phyloP scores from a whole-genome alignment of 768 basidiomycete species.

The Macrocybe gigantea region DNA sequence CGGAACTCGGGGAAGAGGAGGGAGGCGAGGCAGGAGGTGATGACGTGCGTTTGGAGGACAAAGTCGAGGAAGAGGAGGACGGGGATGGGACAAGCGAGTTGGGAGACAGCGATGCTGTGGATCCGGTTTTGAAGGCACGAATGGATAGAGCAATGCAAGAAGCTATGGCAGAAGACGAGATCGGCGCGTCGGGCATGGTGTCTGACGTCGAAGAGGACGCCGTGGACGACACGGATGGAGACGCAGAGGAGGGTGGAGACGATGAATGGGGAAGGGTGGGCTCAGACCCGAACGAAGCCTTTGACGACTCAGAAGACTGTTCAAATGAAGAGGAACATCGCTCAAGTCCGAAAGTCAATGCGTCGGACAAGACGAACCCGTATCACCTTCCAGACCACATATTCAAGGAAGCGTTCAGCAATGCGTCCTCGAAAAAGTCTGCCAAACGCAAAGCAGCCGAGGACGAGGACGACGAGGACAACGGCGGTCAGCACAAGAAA shows the following conservation, averaged over 20 bases:
- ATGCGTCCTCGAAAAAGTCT: slow-evolving; percentile 12
- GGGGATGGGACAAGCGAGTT: slow-evolving; percentile 10
- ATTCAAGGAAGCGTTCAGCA: slow-evolving; percentile 49
- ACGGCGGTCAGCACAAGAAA: slow-evolving; percentile 22
- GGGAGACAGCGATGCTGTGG: slow-evolving; percentile 2
- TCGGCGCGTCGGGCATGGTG: too few relatives aligned
- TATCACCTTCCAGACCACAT: slow-evolving; percentile 64
- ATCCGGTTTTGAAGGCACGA: slow-evolving; percentile 5
- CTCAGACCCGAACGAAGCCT: neutral
- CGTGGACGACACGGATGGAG: slow-evolving; percentile 15
- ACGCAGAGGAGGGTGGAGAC: slow-evolving; percentile 15
- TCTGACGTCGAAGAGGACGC: neutral
- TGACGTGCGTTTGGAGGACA: neutral
- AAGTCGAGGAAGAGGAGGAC: slow-evolving; percentile 10
- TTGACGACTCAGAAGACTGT: slow-evolving; percentile 16
- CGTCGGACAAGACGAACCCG: slow-evolving; percentile 16
- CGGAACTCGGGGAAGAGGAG: neutral
- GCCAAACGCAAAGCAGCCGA: slow-evolving; percentile 15
- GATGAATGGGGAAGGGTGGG: slow-evolving; percentile 8
- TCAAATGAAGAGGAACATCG: slow-evolving; percentile 15
- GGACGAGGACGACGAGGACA: slow-evolving; percentile 17
- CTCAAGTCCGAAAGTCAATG: slow-evolving; percentile 3
- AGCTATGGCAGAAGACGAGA: slow-evolving; percentile 14
- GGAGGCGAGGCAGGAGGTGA: neutral
- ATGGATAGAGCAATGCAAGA: slow-evolving; percentile 16